Evolutionary conservation across 306 rosid species (phyloP).

Genomic region (Carpinus viminea): DNA sequence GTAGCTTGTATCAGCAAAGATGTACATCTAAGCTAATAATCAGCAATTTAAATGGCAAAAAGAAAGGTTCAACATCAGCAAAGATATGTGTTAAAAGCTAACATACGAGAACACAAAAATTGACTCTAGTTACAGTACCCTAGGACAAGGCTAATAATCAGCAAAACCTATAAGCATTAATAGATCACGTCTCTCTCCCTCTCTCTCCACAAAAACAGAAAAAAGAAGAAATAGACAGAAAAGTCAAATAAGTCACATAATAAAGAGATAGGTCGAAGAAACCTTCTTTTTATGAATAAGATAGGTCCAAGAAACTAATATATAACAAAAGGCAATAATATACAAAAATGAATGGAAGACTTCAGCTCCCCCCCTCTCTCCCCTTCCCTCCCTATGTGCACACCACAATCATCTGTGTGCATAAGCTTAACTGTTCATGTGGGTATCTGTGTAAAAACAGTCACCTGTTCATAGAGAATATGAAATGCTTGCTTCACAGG

Average conservation of each 20-base stretch:
- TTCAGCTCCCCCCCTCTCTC: too few species aligned
- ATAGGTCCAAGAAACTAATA: neutral
- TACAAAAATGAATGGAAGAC: neutral
- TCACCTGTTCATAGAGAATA: conserved; percentile 78
- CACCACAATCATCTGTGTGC: neutral
- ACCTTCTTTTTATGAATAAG: too few species aligned
- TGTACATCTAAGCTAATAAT: conserved; percentile 28
- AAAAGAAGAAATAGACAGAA: neutral
- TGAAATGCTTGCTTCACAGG: conserved; percentile 93
- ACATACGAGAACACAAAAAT: neutral
- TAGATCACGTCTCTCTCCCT: neutral
- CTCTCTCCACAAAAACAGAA: neutral
- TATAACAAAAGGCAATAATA: neutral
- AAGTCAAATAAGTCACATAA: neutral
- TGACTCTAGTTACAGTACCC: neutral
- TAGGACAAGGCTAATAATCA: neutral
- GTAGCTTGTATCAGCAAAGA: conserved; percentile 30
- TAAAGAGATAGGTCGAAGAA: neutral
- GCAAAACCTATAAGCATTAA: neutral
- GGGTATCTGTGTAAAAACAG: conserved; percentile 12
- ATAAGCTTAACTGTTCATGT: neutral
- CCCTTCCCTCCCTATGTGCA: neutral
- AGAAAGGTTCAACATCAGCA: neutral
- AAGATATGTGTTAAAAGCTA: neutral
- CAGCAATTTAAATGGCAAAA: neutral